Base-by-base conservation (phyloP, 2,329 filamentous ascomycete genomes). In the Erysiphe neolycopersici region DNA sequence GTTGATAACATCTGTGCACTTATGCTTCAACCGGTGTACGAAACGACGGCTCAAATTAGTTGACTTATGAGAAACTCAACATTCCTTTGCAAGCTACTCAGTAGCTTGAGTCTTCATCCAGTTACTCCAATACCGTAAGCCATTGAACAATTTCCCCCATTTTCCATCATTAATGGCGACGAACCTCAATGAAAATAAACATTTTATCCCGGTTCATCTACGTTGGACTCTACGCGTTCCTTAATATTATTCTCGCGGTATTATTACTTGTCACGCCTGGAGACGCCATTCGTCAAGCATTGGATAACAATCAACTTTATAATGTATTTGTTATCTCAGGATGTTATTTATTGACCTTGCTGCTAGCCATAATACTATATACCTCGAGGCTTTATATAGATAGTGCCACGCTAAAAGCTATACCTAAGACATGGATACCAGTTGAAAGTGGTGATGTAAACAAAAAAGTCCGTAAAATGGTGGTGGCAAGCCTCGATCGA, bases 381-480 rank as follows among this genome's bases (percentile, higher is more conserved):
- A 69, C 76, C 44, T 72, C 75, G 43, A 69, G 89, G n/a, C 69
- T 94, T 17, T 94, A 87, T 60, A 81, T 87, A 43, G 91, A 82
- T 54, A 74, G 81, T 48, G 79, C 69, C 39, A 74, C 80, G 9
- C 67, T 95, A 9, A 71, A 76, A 16, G 76, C 73, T 4, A 93
- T 98, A 46, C 89, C 89, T 1, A 89, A 87, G 58, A 64, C 72
- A 44, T 91, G 81, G 69, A 71, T 93, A 14, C 85, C 85, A 0
- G 67, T 93, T 48, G 82, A 89, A 52, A 80, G 82, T 56, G 79
- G 78, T 49, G 84, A 94, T 56, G 71, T 94, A 38, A 71, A 70
- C 38, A 76, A 73, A 50, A 67, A 68, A 44, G 82, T 94, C 35
- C 68, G 80, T 53, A 70, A 73, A 50, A 73, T 92, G 62, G 78